phyloP scores from a whole-genome alignment of 148 eudicot species.

The Rhododendron mucronatum region DNA sequence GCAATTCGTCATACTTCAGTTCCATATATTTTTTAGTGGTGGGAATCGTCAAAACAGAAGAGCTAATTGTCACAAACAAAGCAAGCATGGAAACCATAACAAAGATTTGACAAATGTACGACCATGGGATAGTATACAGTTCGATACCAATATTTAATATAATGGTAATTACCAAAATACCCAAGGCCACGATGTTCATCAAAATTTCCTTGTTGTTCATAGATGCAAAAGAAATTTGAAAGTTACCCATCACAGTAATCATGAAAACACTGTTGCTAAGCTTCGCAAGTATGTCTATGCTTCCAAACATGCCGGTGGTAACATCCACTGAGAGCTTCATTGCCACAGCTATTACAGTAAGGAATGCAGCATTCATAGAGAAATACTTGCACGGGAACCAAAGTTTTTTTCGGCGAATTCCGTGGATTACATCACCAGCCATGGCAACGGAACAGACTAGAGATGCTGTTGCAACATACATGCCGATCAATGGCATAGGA shows the following conservation, averaged over 20 bases:
- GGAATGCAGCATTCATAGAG: constrained; percentile 10
- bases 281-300: constrained; percentile 14
- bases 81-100: background rate
- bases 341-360: constrained; percentile 20
- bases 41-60: constrained; percentile 11
- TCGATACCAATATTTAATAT: constrained; percentile 16
- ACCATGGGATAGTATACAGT: constrained; percentile 11
- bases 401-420: constrained; percentile 9
- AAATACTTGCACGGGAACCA: constrained; percentile 8
- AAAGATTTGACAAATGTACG: no score
- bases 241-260: constrained; percentile 15
- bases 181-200: constrained; percentile 22
- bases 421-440: constrained; percentile 5
- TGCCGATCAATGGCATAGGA: no score
- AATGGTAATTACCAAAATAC: constrained; percentile 21
- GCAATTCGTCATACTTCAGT: background rate
- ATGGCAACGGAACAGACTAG: constrained; percentile 13
- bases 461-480: constrained; percentile 10
- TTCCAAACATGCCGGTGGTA: constrained; percentile 9
- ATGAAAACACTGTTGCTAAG: constrained; percentile 17
- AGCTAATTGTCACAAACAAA: constrained; percentile 7
- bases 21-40: constrained; percentile 17
- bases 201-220: constrained; percentile 18
- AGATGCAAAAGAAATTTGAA: constrained; percentile 19
- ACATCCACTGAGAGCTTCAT: constrained; percentile 23